phyloP scores from a whole-genome alignment of 2,329 filamentous ascomycete species.

The Zarea fungicola region DNA sequence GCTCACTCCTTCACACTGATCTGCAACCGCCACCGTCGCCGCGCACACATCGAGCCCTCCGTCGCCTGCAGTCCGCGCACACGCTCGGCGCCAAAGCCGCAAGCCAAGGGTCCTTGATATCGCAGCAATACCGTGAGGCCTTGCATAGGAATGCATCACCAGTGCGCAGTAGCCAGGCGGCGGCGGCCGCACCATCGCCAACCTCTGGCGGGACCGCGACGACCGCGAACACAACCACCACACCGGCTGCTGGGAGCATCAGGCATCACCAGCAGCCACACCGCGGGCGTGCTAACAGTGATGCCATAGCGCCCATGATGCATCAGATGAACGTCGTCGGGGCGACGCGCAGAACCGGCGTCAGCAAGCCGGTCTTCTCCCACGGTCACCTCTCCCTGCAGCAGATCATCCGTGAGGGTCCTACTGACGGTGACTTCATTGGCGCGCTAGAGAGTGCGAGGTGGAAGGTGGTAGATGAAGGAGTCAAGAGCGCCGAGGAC shows the following conservation, averaged over 20 bases:
- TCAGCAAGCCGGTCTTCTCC: constrained; percentile 40
- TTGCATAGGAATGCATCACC: constrained; percentile 33
- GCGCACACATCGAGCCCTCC: constrained; percentile 60
- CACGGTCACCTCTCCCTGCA: constrained; percentile 63
- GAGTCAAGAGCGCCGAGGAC: constrained; percentile 71
- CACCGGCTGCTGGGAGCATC: constrained; percentile 25
- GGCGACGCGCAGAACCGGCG: constrained; percentile 32
- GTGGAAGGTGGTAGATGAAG: constrained; percentile 68
- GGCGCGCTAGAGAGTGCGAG: constrained; percentile 65
- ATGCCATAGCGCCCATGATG: constrained; percentile 46
- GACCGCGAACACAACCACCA: constrained; percentile 24
- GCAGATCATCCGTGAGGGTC: constrained; percentile 73
- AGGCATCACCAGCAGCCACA: constrained; percentile 19
- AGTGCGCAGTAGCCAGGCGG: constrained; percentile 16
- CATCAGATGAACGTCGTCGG: constrained; percentile 33
- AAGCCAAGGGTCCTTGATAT: constrained; percentile 46
- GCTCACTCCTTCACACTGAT: constrained; percentile 31
- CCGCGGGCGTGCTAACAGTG: constrained; percentile 67
- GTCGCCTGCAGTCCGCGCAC: constrained; percentile 73
- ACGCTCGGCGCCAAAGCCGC: constrained; percentile 53
- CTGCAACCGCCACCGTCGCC: constrained; percentile 55
- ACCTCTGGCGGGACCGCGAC: constrained; percentile 15
- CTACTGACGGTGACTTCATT: constrained; percentile 62
- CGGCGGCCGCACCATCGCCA: constrained; percentile 7
- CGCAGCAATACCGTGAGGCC: constrained; percentile 52